phyloP scores from a whole-genome alignment of 352 stramenopile species.

The Phytopythium ostracodes region DNA sequence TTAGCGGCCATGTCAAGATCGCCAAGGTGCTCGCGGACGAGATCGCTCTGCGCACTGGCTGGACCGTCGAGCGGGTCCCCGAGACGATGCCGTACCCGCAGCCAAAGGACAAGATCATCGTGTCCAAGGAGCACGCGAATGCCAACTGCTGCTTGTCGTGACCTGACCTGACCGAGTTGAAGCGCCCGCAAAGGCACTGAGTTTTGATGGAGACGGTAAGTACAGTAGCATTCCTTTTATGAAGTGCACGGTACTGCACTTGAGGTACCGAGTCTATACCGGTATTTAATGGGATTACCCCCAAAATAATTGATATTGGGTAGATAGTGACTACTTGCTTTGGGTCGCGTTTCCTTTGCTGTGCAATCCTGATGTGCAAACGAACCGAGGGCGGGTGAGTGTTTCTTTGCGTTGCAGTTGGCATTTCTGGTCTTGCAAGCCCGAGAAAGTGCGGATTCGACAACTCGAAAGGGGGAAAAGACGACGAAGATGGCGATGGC shows the following conservation, averaged over 20 bases:
- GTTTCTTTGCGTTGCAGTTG: background rate
- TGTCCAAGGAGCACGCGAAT: constrained; percentile 50
- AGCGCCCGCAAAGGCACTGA: background rate
- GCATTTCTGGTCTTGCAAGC: background rate
- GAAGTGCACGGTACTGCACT: background rate
- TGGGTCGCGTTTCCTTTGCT: background rate
- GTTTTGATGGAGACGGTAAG: background rate
- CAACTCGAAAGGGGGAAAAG: background rate
- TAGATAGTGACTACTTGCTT: background rate
- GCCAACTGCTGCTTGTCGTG: constrained; percentile 32
- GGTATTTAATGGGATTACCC: background rate
- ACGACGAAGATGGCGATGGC: constrained; percentile 23
- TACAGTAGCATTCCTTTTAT: background rate
- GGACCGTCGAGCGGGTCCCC: constrained; percentile 43
- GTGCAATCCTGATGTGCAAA: background rate
- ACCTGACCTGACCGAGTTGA: constrained; percentile 21
- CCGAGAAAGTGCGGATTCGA: background rate
- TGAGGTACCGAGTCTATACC: background rate
- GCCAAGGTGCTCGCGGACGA: constrained; percentile 66
- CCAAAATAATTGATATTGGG: background rate
- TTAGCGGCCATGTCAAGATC: constrained; percentile 84
- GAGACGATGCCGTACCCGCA: constrained; percentile 77
- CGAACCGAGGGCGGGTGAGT: too few relatives aligned
- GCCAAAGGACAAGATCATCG: constrained; percentile 72
- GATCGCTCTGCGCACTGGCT: constrained; percentile 62